phyloP scores from a whole-genome alignment of 139 green algal genomes.

The Pseudopediastrum boryanum region DNA sequence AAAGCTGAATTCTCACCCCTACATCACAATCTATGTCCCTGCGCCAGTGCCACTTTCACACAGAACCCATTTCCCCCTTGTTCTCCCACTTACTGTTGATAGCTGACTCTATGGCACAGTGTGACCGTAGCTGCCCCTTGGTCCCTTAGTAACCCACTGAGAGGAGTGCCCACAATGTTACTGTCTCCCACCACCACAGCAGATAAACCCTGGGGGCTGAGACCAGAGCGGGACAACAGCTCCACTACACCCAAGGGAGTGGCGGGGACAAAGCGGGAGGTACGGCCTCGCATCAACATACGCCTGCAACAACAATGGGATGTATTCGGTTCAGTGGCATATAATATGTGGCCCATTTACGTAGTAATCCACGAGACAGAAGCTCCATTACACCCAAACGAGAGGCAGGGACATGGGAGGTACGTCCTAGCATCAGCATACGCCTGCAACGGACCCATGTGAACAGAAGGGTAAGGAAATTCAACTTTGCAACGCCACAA shows the following conservation, averaged over 20 bases:
- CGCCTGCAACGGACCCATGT: too few species aligned
- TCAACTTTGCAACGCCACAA: too few species aligned
- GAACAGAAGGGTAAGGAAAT: too few species aligned
- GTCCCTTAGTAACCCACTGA: conserved; percentile 80
- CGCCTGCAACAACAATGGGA: not conserved
- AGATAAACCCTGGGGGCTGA: conserved; percentile 40
- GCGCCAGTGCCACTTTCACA: not conserved
- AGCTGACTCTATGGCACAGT: conserved; percentile 68
- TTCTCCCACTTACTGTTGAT: conserved; percentile 45
- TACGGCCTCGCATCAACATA: conserved; percentile 75
- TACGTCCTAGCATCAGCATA: too few species aligned
- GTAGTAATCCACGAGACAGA: too few species aligned
- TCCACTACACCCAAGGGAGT: conserved; percentile 93
- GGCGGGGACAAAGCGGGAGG: conserved; percentile 83
- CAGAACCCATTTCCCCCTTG: not conserved
- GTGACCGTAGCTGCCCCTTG: conserved; percentile 73
- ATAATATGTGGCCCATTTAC: too few species aligned
- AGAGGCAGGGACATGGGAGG: too few species aligned
- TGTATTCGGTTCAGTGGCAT: too few species aligned
- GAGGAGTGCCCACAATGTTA: conserved; percentile 92
- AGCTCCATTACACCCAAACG: too few species aligned
- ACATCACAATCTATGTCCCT: not conserved
- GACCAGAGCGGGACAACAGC: conserved; percentile 76
- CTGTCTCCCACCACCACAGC: conserved; percentile 86
- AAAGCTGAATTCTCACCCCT: not conserved